These are phyloP conservation scores for Datisca glomerata DNA, from an alignment of 306 rosid genomes.

Conservation along the genomic window DNA sequence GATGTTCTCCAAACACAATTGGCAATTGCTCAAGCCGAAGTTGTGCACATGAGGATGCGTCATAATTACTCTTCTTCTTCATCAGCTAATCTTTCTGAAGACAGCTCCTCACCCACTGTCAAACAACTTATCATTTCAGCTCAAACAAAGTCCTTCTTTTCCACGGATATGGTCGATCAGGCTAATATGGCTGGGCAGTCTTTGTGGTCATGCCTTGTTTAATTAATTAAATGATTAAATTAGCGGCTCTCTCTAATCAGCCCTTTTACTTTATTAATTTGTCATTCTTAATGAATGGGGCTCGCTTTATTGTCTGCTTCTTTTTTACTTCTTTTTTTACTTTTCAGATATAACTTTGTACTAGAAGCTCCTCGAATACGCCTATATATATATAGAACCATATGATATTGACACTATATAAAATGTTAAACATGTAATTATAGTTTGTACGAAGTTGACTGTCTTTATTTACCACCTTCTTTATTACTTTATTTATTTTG, in stretches of 20 bases:
- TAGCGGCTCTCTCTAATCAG: constrained; percentile 8
- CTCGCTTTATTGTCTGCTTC: constrained; percentile 36
- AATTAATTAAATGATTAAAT: constrained; percentile 6
- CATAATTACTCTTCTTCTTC: no score
- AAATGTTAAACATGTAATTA: constrained; percentile 31
- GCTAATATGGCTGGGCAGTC: constrained; percentile 45
- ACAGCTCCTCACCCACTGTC: constrained; percentile 15
- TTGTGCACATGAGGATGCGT: constrained; percentile 53
- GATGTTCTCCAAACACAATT: constrained; percentile 67
- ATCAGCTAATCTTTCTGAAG: no score
- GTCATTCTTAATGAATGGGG: constrained; percentile 30
- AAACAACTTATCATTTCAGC: constrained; percentile 16
- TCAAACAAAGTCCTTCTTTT: constrained; percentile 53
- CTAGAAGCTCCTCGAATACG: background rate
- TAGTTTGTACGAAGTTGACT: constrained; percentile 15
- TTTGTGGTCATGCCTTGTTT: constrained; percentile 49
- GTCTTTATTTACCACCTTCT: constrained; percentile 5
- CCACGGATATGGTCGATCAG: constrained; percentile 53
- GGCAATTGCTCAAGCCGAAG: constrained; percentile 73
- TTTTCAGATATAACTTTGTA: constrained; percentile 4
- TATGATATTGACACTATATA: no score
- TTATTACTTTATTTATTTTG: no score
- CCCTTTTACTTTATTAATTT: constrained; percentile 13
- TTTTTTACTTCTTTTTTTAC: constrained; percentile 4
- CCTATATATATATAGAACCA: no score